Percentiles rank a stretch among this genome's conserved stretches.
These are phyloP conservation scores for Pythium scleroteichum DNA, from an alignment of 352 stramenopile species.

Conservation along the genomic window DNA sequence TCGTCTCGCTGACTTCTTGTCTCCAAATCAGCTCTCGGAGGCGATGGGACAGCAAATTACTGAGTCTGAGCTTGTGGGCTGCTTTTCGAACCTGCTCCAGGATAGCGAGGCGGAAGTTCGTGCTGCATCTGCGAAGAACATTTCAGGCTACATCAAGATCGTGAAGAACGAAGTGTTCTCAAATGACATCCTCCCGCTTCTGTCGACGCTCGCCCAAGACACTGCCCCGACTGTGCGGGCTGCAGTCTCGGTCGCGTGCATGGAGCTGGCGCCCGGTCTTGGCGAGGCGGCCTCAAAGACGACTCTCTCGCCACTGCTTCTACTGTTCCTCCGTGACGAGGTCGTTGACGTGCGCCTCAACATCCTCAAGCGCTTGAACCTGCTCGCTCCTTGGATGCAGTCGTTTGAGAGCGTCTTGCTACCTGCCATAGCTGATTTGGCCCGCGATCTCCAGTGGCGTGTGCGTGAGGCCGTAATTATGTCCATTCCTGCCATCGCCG, in stretches of 20 bases:
- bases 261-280: constrained; percentile 93
- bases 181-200: constrained; percentile 87
- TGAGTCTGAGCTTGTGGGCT: constrained; percentile 88
- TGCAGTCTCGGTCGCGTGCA: constrained; percentile 82
- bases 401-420: constrained; percentile 81
- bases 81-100: constrained; percentile 91
- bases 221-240: constrained; percentile 86
- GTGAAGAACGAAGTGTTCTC: constrained; percentile 90
- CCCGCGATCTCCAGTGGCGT: constrained; percentile 93
- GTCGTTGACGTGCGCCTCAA: constrained; percentile 94
- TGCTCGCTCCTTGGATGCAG: constrained; percentile 88
- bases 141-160: constrained; percentile 91
- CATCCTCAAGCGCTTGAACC: constrained; percentile 93
- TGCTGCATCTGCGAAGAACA: constrained; percentile 90
- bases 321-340: constrained; percentile 86
- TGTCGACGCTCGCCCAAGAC: constrained; percentile 91
- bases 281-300: constrained; percentile 90
- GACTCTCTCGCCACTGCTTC: constrained; percentile 69
- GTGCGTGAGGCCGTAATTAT: constrained; percentile 92
- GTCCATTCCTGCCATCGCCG: constrained; percentile 89
- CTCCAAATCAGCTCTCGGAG: constrained; percentile 49
- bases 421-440: constrained; percentile 90
- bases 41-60: constrained; percentile 79
- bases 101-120: constrained; percentile 94
- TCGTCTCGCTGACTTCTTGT: background rate